Conservation (phyloP, 176 grass and related monocot genomes). For the Avena eriantha region DNA sequence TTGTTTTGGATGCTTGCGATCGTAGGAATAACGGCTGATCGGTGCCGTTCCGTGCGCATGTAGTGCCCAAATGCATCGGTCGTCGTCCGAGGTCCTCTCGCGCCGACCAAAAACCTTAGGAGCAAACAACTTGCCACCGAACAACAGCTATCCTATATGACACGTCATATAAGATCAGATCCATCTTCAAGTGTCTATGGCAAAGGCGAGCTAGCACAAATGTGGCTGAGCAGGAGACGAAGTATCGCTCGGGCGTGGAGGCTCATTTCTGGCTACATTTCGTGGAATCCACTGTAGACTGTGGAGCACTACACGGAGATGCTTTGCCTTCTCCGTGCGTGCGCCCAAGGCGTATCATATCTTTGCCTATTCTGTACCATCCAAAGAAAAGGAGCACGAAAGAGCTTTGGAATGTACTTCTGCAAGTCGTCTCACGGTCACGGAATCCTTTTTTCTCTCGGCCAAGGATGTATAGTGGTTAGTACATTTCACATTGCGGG, state of each 20-base stretch:
- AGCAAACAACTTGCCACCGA: neutral
- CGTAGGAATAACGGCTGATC: neutral
- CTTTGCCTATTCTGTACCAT: neutral
- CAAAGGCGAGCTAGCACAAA: neutral
- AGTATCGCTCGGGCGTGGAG: neutral
- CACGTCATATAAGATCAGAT: neutral
- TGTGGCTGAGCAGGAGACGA: conserved; percentile 1
- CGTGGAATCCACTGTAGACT: conserved; percentile 27
- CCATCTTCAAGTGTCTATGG: too few species aligned
- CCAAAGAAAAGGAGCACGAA: neutral
- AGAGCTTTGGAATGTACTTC: neutral
- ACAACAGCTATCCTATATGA: neutral
- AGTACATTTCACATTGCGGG: too few species aligned
- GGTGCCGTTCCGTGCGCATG: neutral
- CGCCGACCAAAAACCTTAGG: neutral
- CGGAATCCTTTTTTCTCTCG: neutral
- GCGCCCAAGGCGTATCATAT: neutral
- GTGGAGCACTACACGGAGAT: neutral
- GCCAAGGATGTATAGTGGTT: too few species aligned
- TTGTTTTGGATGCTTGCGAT: neutral
- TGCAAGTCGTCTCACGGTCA: neutral
- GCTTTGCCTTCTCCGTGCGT: neutral
- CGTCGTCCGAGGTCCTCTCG: neutral
- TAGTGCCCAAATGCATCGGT: neutral
- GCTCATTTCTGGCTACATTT: neutral